phyloP scores from a whole-genome alignment of 768 basidiomycete genomes.

The Lactifluus rugatus region DNA sequence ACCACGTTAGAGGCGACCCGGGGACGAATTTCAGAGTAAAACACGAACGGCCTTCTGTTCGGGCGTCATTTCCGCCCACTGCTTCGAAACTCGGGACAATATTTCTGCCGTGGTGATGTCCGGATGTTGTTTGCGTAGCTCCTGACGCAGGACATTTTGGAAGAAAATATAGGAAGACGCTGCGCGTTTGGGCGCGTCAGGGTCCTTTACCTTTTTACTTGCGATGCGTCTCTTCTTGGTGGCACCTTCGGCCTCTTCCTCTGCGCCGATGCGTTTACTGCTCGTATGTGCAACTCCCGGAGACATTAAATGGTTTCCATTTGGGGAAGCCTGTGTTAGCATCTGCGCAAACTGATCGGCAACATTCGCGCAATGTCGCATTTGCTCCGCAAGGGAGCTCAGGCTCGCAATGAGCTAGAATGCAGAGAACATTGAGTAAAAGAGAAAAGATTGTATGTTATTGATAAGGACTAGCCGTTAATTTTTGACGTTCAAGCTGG shows the following conservation, averaged over 20 bases:
- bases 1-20: constrained; percentile 15
- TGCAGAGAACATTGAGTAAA: constrained; percentile 9
- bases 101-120: constrained; percentile 62
- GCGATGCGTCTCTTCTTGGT: constrained; percentile 41
- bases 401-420: constrained; percentile 48
- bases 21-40: background rate
- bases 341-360: constrained; percentile 51
- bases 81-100: constrained; percentile 56
- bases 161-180: constrained; percentile 88
- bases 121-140: constrained; percentile 58
- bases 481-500: constrained; percentile 25
- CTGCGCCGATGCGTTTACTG: constrained; percentile 42
- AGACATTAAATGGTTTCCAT: constrained; percentile 14
- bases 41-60: constrained; percentile 65
- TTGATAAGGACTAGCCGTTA: constrained; percentile 22
- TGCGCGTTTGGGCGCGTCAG: constrained; percentile 90
- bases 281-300: background rate
- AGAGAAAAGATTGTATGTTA: background rate
- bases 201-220: constrained; percentile 70
- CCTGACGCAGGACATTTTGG: constrained; percentile 81
- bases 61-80: constrained; percentile 60
- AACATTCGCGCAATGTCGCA: constrained; percentile 52
- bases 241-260: constrained; percentile 22
- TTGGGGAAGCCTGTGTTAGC: constrained; percentile 31
- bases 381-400: constrained; percentile 44